phyloP scores from a whole-genome alignment of 208 protist species.

The Leishmania guyanensis region DNA sequence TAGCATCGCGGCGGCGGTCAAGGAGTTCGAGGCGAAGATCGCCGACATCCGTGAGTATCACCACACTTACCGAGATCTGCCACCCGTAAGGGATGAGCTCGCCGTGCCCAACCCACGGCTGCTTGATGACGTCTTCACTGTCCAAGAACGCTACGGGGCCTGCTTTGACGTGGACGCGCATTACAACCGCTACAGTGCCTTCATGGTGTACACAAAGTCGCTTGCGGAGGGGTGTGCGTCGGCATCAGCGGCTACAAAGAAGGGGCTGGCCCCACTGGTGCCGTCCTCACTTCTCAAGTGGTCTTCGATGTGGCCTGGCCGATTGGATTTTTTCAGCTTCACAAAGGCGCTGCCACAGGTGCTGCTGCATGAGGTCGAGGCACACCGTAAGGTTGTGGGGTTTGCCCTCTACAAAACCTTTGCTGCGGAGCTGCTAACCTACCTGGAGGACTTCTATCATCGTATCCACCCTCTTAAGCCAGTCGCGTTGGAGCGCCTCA shows the following conservation, averaged over 20 bases:
- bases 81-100: slow-evolving; percentile 51
- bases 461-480: slow-evolving; percentile 58
- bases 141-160: slow-evolving; percentile 62
- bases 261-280: slow-evolving; percentile 9
- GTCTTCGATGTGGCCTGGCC: slow-evolving; percentile 41
- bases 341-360: slow-evolving; percentile 49
- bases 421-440: slow-evolving; percentile 51
- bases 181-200: slow-evolving; percentile 74
- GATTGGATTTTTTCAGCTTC: slow-evolving; percentile 78
- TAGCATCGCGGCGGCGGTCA: slow-evolving; percentile 54
- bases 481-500: slow-evolving; percentile 42
- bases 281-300: slow-evolving; percentile 18
- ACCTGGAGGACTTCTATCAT: slow-evolving; percentile 67
- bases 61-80: slow-evolving; percentile 70
- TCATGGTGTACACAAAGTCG: slow-evolving; percentile 68
- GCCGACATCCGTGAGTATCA: slow-evolving; percentile 89
- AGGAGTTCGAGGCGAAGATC: slow-evolving; percentile 74
- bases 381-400: slow-evolving; percentile 69
- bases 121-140: slow-evolving; percentile 62
- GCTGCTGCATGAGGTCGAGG: slow-evolving; percentile 56
- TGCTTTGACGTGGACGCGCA: slow-evolving; percentile 81
- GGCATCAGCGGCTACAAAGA: not conserved
- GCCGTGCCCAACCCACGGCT: slow-evolving; percentile 48
- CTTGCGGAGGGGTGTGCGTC: slow-evolving; percentile 28
- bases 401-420: slow-evolving; percentile 67